phyloP scores from a whole-genome alignment of 305 asterid species.

The Solanum chacoense region DNA sequence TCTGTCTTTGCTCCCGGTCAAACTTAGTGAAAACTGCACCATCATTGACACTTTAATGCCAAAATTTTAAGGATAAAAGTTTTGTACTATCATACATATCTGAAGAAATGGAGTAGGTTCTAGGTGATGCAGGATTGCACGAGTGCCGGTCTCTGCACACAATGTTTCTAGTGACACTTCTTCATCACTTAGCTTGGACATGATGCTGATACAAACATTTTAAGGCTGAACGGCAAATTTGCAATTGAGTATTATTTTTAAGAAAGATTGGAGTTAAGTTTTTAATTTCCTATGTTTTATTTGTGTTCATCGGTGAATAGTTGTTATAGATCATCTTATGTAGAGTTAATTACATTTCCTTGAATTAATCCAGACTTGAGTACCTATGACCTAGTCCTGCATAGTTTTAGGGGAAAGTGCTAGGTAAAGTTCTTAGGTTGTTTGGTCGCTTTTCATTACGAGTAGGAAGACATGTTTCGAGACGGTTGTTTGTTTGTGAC shows the following conservation, averaged over 20 bases:
- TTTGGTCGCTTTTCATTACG: neutral
- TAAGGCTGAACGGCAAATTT: neutral
- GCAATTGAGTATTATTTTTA: neutral
- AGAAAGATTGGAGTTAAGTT: neutral
- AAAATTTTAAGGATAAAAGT: neutral
- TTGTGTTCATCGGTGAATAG: neutral
- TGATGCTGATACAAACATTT: neutral
- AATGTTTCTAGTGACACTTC: neutral
- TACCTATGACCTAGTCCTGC: neutral
- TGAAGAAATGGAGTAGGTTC: neutral
- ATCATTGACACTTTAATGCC: neutral
- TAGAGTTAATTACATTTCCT: neutral
- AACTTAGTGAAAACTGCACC: neutral
- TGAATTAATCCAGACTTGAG: neutral
- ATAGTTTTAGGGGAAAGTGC: neutral
- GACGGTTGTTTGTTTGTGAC: neutral
- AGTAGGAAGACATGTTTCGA: neutral
- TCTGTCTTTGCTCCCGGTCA: neutral
- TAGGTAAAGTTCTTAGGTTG: neutral
- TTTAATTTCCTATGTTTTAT: neutral
- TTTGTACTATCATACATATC: neutral
- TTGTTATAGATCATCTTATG: neutral
- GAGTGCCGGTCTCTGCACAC: neutral
- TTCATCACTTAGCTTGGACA: neutral
- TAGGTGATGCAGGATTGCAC: neutral